Evolutionary conservation across 163 green algal species (phyloP).

Genomic region (Scenedesmus sp.): DNA sequence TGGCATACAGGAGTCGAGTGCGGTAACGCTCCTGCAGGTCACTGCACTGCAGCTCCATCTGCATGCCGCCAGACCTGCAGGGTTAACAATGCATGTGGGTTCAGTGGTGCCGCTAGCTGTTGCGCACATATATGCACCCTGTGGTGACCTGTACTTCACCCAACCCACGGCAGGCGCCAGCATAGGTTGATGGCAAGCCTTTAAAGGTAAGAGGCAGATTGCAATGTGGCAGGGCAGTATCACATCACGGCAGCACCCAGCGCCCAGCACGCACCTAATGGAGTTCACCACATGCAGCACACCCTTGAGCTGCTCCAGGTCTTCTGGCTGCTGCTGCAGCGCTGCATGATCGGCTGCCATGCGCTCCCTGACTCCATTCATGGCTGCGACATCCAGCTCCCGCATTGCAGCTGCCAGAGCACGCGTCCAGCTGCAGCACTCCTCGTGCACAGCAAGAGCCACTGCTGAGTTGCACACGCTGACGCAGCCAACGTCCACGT

Average conservation of each 20-base stretch:
- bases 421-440: conserved; percentile 81
- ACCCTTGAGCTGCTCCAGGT: conserved; percentile 75
- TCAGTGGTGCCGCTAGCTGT: too few species aligned
- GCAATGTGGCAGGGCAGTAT: neutral
- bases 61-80: conserved; percentile 63
- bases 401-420: conserved; percentile 80
- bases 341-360: conserved; percentile 50
- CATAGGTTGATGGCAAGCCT: neutral
- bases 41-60: conserved; percentile 80
- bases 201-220: neutral
- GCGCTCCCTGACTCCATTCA: conserved; percentile 63
- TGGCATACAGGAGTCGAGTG: conserved; percentile 77
- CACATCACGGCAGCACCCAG: neutral
- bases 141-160: neutral
- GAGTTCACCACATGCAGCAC: conserved; percentile 64
- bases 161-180: too few species aligned
- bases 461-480: conserved; percentile 75
- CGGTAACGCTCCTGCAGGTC: conserved; percentile 87
- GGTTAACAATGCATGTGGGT: neutral
- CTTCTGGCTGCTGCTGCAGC: conserved; percentile 58
- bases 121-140: too few species aligned
- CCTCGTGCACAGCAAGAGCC: conserved; percentile 74
- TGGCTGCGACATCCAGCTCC: conserved; percentile 71
- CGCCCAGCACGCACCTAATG: conserved; percentile 43
- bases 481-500: conserved; percentile 84